Evolutionary conservation across 192 early-diverging fungal genomes (phyloP).

Genomic region (Backusella luteola): DNA sequence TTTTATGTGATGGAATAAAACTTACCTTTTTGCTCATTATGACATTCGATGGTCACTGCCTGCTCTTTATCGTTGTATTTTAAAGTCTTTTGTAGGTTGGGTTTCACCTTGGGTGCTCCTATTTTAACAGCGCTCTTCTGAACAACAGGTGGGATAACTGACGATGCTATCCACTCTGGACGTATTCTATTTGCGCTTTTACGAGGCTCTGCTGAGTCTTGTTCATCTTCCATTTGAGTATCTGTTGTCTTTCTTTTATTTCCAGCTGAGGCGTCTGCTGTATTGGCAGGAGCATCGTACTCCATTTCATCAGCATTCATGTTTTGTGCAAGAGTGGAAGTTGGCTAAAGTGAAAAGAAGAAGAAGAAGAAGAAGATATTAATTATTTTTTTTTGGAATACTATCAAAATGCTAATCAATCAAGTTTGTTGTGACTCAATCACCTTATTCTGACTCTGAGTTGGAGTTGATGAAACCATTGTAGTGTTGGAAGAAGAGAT

Average conservation of each 20-base stretch:
- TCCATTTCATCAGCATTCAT: conserved; percentile 14
- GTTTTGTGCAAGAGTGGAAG: background rate
- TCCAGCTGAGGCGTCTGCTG: conserved; percentile 17
- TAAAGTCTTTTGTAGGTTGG: conserved; percentile 27
- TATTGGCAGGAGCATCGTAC: conserved; percentile 31
- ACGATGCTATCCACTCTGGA: conserved; percentile 35
- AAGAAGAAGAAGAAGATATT: background rate
- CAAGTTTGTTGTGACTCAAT: background rate
- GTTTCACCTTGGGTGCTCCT: conserved; percentile 46
- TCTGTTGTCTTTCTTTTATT: conserved; percentile 47
- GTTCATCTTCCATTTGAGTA: background rate
- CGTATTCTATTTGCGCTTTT: background rate
- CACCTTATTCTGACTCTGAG: background rate
- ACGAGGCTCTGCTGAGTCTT: background rate
- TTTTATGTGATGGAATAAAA: conserved; percentile 3
- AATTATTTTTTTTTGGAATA: background rate
- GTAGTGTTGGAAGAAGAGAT: conserved; percentile 11
- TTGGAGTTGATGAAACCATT: background rate
- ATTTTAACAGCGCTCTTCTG: conserved; percentile 45
- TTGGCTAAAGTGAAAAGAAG: background rate
- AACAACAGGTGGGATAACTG: conserved; percentile 41
- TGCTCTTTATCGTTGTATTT: background rate
- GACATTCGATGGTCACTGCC: conserved; percentile 32
- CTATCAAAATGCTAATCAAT: background rate
- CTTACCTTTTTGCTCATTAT: conserved; percentile 17